Base-by-base conservation (phyloP, 805 yeast species). In the Wickerhamiella brachini region DNA sequence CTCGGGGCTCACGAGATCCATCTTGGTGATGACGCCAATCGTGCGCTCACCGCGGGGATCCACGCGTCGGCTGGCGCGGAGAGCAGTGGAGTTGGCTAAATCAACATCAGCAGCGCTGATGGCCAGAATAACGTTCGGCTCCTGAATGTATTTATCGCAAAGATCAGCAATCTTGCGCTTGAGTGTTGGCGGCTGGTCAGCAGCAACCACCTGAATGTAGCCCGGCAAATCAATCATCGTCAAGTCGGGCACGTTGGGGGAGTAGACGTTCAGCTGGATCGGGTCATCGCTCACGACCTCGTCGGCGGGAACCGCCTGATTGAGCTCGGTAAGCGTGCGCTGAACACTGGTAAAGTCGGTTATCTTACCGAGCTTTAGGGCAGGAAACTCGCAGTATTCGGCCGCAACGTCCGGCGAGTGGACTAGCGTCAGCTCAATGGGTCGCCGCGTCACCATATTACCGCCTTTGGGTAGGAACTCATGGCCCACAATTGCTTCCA, bases 101-200 rank as follows among this genome's bases (percentile, higher is more conserved):
- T 93, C 99, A 2, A 93, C 99, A 67, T 93, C 97, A 0, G 98
- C 98, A 0, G 98, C 87, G 10, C 95, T 86, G 23, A 94, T 93
- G 0, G 98, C 98, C 59, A 93, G 72, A 42, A 93, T 93, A 49
- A 93, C 86, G 62, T 93, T 93, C 21, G 99, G 99, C 15, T 83
- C 81, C 61, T 84, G 86, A 54, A 93, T 73, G 62, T 93, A 93
- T 63, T 79, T 79, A 57, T 85, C 85, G 68, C 97, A 93, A 29
- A 93, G 71, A 49, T 74, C 78, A 53, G 85, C 72, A 58, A 93
- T 93, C 62, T 81, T 85, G 29, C 75, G 74, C 62, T 90, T 90
- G 54, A 93, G 74, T 52, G 81, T 85, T 3, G 74, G 68, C 0
- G 99, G 99, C 68, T 93, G 98, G 65, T 90, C 97, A 1, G 94